These are phyloP conservation scores for Zygosaccharomyces gambellarensis DNA, from an alignment of 805 yeast species.

Conservation along the genomic window DNA sequence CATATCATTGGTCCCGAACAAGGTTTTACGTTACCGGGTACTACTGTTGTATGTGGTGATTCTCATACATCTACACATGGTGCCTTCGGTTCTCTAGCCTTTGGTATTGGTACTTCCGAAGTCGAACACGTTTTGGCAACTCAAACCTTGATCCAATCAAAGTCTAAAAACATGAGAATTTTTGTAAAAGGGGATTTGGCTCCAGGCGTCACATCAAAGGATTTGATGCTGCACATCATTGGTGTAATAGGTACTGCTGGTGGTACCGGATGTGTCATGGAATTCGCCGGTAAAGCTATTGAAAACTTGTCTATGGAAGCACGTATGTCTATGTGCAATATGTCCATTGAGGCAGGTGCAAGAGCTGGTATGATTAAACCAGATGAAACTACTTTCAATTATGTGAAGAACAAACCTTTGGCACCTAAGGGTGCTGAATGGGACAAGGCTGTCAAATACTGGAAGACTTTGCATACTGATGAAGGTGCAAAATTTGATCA, in stretches of 20 bases:
- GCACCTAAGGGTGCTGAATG: slow-evolving; percentile 93
- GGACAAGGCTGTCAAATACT: slow-evolving; percentile 89
- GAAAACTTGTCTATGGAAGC: slow-evolving; percentile 91
- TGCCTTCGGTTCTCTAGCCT: slow-evolving; percentile 95
- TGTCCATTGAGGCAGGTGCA: slow-evolving; percentile 99
- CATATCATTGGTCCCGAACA: slow-evolving; percentile 99
- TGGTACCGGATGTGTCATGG: slow-evolving; percentile 96
- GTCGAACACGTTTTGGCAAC: slow-evolving; percentile 99
- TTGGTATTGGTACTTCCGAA: slow-evolving; percentile 98
- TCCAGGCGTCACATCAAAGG: slow-evolving; percentile 94
- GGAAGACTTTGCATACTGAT: slow-evolving; percentile 85
- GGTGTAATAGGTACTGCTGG: slow-evolving; percentile 99
- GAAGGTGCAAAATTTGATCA: slow-evolving; percentile 85
- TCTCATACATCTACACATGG: slow-evolving; percentile 99
- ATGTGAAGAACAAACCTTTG: slow-evolving; percentile 88
- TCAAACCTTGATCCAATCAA: slow-evolving; percentile 90
- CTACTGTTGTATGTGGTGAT: slow-evolving; percentile 98
- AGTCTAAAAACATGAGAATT: slow-evolving; percentile 94
- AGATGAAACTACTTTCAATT: slow-evolving; percentile 81
- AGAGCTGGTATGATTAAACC: slow-evolving; percentile 99
- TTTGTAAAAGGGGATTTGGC: slow-evolving; percentile 75
- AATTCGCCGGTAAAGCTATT: slow-evolving; percentile 94
- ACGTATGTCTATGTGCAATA: slow-evolving; percentile 98
- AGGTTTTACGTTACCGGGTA: slow-evolving; percentile 97
- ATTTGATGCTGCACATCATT: slow-evolving; percentile 87